Conservation (phyloP, 2,329 filamentous ascomycete species). For the Venturia carpophila region DNA sequence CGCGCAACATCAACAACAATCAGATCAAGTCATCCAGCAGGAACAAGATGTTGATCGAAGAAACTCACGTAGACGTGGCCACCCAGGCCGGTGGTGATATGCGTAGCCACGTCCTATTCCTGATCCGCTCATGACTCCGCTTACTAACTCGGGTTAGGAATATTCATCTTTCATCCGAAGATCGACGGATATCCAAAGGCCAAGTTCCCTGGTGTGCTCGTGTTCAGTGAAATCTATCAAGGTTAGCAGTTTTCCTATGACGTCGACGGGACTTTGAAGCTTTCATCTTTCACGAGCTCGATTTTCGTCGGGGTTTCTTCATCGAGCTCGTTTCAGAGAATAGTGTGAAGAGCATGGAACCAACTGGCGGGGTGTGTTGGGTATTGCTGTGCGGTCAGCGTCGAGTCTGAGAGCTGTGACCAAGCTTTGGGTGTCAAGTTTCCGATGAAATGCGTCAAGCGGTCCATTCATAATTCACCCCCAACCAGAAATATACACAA, state of each 20-base stretch:
- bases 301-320: too few relatives aligned
- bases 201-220: slow-evolving; percentile 77
- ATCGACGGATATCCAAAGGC: slow-evolving; percentile 82
- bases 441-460: too few relatives aligned
- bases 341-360: too few relatives aligned
- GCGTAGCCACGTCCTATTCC: slow-evolving; percentile 35
- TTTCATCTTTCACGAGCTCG: too few relatives aligned
- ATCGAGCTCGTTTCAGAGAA: too few relatives aligned
- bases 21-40: background rate
- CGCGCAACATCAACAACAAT: slow-evolving; percentile 1
- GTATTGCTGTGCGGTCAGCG: too few relatives aligned
- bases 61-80: slow-evolving; percentile 51
- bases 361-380: too few relatives aligned
- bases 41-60: slow-evolving; percentile 50
- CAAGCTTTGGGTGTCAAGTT: too few relatives aligned
- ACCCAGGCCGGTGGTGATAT: slow-evolving; percentile 53
- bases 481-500: too few relatives aligned
- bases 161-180: slow-evolving; percentile 81
- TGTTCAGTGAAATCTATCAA: slow-evolving; percentile 96
- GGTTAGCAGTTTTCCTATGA: slow-evolving; percentile 42
- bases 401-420: too few relatives aligned
- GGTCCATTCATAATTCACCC: too few relatives aligned
- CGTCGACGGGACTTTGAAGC: background rate
- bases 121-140: background rate
- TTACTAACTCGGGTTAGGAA: slow-evolving; percentile 47